These are phyloP conservation scores for Fagus crenata DNA, from an alignment of 306 rosid species.

Conservation along the genomic window DNA sequence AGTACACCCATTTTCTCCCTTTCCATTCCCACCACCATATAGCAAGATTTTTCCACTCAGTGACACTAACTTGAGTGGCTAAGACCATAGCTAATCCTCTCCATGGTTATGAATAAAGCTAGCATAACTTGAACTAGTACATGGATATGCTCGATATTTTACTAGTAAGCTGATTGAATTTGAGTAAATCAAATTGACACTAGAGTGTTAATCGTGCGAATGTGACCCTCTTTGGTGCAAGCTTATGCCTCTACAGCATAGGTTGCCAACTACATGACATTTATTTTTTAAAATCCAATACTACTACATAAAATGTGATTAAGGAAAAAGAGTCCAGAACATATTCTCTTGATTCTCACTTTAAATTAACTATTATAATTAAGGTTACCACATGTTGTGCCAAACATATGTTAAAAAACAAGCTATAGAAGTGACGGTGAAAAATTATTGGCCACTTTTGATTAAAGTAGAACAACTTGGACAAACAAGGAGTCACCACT, in stretches of 20 bases:
- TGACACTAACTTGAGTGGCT: conserved; percentile 39
- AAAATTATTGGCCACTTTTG: conserved; percentile 32
- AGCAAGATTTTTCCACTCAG: conserved; percentile 35
- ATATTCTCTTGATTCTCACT: not conserved
- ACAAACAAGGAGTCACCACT: conserved; percentile 29
- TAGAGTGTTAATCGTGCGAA: not conserved
- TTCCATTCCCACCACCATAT: conserved; percentile 45
- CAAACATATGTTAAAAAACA: conserved; percentile 10
- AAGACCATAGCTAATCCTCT: conserved; percentile 17
- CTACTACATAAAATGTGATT: not conserved
- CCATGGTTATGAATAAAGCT: conserved; percentile 28
- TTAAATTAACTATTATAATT: conserved; percentile 6
- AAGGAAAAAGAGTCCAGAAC: not conserved
- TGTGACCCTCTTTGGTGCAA: not conserved
- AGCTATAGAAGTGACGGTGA: conserved; percentile 24
- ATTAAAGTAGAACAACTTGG: conserved; percentile 35
- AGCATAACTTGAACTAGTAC: conserved; percentile 31
- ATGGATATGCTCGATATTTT: conserved; percentile 16
- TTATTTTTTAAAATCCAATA: not conserved
- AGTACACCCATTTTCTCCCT: conserved; percentile 45
- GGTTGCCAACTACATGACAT: not conserved
- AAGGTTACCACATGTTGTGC: conserved; percentile 21
- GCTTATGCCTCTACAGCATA: not conserved
- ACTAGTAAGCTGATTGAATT: not conserved
- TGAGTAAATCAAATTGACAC: not conserved